phyloP scores from a whole-genome alignment of 2,329 filamentous ascomycete genomes.

The Neoscytalidium dimidiatum region DNA sequence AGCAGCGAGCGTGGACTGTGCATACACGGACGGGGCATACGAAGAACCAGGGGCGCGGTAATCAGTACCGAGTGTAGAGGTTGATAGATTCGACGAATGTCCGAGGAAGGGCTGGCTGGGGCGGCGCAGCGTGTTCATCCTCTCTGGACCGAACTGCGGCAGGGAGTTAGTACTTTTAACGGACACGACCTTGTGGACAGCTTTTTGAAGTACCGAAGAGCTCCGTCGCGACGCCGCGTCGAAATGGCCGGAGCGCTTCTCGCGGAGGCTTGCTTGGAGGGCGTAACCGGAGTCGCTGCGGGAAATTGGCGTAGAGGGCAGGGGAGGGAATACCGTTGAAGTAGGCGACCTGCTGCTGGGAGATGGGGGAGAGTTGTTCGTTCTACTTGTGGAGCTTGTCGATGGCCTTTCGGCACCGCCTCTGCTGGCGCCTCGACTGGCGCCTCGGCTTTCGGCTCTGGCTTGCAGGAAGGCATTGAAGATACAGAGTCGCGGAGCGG shows the following conservation, averaged over 20 bases:
- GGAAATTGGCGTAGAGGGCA: constrained; percentile 78
- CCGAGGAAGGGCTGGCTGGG: constrained; percentile 68
- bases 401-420: constrained; percentile 69
- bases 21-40: constrained; percentile 82
- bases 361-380: constrained; percentile 55
- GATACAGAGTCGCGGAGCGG: constrained; percentile 62
- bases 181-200: not conserved
- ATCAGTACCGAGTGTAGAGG: constrained; percentile 60
- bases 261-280: constrained; percentile 79
- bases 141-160: constrained; percentile 70
- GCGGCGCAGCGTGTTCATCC: constrained; percentile 65
- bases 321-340: constrained; percentile 75
- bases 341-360: constrained; percentile 66
- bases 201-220: constrained; percentile 62
- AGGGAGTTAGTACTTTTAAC: constrained; percentile 30
- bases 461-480: constrained; percentile 91
- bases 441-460: constrained; percentile 56
- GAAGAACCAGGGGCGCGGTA: constrained; percentile 47
- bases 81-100: constrained; percentile 65
- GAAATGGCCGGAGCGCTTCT: constrained; percentile 94
- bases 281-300: constrained; percentile 91
- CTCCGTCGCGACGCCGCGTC: constrained; percentile 79
- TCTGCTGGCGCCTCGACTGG: constrained; percentile 52
- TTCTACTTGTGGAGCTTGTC: constrained; percentile 38
- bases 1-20: constrained; percentile 80